Base-by-base conservation (phyloP, 140 eudicot species). In the Senecio squalidus region DNA sequence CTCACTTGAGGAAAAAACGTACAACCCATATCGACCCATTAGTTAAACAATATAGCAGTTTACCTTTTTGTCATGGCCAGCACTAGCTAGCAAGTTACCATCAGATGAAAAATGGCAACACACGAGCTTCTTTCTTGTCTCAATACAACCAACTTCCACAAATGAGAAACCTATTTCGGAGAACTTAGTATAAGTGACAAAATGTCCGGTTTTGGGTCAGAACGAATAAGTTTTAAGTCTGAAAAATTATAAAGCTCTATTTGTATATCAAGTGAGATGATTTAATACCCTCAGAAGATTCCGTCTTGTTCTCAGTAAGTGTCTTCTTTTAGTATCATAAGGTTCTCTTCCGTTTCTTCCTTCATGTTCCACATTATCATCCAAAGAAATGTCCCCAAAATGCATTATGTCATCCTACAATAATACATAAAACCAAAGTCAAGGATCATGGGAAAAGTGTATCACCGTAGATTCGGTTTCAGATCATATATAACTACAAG, bases 31-130 rank as follows among this genome's bases (percentile, higher is more conserved):
- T n/a, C n/a, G n/a, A n/a, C n/a, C n/a, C n/a, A n/a, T 22, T 38
- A 24, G 20, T 38, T 0, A 15, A 41, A 14, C 47, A 15, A 22
- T 33, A 40, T 29, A 16, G 51, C 47, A 30, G 34, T 24, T 15
- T 68, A 84, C 96, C 91, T 81, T 84, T 70, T 76, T 81, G 72
- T 88, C 91, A 76, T 88, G 94, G 11, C 96, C 96, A 34, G 83
- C 91, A 79, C 88, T 88, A 66, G 94, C 96, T 24, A 88, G 71
- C 75, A 78, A 66, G 71, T 88, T 88, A 64, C 96, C 96, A 59
- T 88, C 94, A 3, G 90, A 84, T 62, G 96, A 88, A 58, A 88
- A 88, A 67, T 88, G 91, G 62, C 96, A 84, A 76, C 94, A 81
- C 55, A 88, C 68, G 25, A 88, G 85, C 66, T 59, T 59, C 17